Conservation (phyloP, 805 yeast species). For the Starmera amethionina region DNA sequence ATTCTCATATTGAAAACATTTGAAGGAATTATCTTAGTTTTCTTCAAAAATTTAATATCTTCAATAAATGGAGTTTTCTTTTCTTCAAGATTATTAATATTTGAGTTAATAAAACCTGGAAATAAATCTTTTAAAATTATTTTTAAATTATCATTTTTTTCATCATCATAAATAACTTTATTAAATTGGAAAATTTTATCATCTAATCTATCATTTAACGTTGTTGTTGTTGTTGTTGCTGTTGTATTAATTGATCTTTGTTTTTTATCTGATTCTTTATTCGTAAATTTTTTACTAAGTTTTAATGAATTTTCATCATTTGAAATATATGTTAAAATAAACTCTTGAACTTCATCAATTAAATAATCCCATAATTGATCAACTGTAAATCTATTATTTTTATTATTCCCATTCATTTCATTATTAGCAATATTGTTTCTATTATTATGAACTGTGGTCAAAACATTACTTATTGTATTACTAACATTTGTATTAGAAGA, state of each 20-base stretch:
- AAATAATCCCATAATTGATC: conserved; percentile 9
- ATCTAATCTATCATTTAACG: too few species aligned
- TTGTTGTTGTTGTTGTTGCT: too few species aligned
- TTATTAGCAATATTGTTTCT: conserved; percentile 2
- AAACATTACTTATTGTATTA: background rate
- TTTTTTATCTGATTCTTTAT: too few species aligned
- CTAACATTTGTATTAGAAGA: background rate
- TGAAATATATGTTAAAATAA: conserved; percentile 14
- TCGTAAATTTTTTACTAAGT: too few species aligned
- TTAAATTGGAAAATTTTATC: conserved; percentile 24
- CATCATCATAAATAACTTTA: conserved; percentile 21
- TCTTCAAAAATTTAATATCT: conserved; percentile 46
- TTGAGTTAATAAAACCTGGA: conserved; percentile 49
- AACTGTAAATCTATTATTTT: background rate
- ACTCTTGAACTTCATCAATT: conserved; percentile 9
- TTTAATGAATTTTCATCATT: conserved; percentile 6
- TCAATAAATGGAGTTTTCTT: conserved; percentile 43
- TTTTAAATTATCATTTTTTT: conserved; percentile 33
- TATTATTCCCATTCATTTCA: conserved; percentile 2
- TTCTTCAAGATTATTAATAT: conserved; percentile 17
- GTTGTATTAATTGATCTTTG: conserved; percentile 2
- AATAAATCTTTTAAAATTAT: conserved; percentile 49
- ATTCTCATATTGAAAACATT: conserved; percentile 74
- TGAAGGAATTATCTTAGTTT: conserved; percentile 57
- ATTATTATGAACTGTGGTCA: background rate